Conservation (phyloP, 1,284 basidiomycete genomes). For the Marasmius fiardii region DNA sequence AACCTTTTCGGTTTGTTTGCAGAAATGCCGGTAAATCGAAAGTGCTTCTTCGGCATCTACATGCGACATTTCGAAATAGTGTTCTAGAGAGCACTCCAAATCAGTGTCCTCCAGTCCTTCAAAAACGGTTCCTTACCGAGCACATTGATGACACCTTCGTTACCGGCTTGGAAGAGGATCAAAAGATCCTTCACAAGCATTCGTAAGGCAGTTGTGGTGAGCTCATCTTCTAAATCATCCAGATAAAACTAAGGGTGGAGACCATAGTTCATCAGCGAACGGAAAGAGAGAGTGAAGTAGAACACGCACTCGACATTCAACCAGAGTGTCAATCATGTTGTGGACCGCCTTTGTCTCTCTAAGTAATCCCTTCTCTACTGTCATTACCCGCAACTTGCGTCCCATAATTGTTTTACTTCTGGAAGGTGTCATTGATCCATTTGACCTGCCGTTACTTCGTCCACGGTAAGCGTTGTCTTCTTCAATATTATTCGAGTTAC, state of each 20-base stretch:
- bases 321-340: slow-evolving; percentile 80
- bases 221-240: slow-evolving; percentile 90
- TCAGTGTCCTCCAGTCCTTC: background rate
- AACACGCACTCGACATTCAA: slow-evolving; percentile 78
- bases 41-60: slow-evolving; percentile 87
- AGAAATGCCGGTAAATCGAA: slow-evolving; percentile 91
- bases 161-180: slow-evolving; percentile 94
- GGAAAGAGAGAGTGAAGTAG: slow-evolving; percentile 4
- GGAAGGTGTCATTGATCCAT: slow-evolving; percentile 31
- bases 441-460: slow-evolving; percentile 21
- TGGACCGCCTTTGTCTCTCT: slow-evolving; percentile 93
- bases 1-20: slow-evolving; percentile 90
- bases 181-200: slow-evolving; percentile 98
- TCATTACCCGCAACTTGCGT: slow-evolving; percentile 84
- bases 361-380: slow-evolving; percentile 93
- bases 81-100: slow-evolving; percentile 52
- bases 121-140: slow-evolving; percentile 52
- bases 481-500: slow-evolving; percentile 59
- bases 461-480: slow-evolving; percentile 39
- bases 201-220: slow-evolving; percentile 85
- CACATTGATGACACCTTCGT: slow-evolving; percentile 98
- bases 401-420: slow-evolving; percentile 79
- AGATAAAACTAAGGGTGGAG: slow-evolving; percentile 74
- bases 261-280: slow-evolving; percentile 3
- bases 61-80: slow-evolving; percentile 99